These are phyloP conservation scores for Irpex sp. DNA, from an alignment of 1,284 basidiomycete species.

Conservation along the genomic window DNA sequence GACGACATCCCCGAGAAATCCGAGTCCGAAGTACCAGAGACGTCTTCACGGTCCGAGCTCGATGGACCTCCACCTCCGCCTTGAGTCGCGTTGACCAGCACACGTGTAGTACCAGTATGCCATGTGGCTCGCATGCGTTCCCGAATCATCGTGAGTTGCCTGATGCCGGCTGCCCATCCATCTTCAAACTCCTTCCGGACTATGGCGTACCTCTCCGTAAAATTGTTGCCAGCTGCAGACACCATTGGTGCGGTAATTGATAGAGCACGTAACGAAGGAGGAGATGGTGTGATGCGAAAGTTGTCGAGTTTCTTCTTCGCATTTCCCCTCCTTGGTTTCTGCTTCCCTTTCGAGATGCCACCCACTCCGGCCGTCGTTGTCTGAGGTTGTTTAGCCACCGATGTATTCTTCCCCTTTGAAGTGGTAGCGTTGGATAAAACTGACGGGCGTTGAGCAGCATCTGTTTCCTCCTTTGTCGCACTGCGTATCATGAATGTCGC, in stretches of 20 bases:
- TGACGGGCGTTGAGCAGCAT: background rate
- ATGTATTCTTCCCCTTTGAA: background rate
- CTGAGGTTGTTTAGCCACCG: background rate
- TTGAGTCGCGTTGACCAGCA: constrained; percentile 29
- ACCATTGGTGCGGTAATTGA: constrained; percentile 33
- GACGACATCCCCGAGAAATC: background rate
- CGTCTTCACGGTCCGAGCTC: background rate
- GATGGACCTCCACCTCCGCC: too few species aligned
- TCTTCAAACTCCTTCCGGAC: constrained; percentile 48
- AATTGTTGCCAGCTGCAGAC: constrained; percentile 25
- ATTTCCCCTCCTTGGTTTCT: constrained; percentile 1
- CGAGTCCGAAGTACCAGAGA: background rate
- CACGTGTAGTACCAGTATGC: constrained; percentile 40
- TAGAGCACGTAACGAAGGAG: constrained; percentile 36
- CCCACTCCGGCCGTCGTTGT: background rate
- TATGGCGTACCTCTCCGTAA: constrained; percentile 25
- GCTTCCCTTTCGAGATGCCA: background rate
- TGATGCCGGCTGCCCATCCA: constrained; percentile 59
- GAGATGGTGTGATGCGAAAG: constrained; percentile 41
- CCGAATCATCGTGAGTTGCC: constrained; percentile 39
- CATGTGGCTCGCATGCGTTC: constrained; percentile 42
- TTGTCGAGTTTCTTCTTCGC: constrained; percentile 8
- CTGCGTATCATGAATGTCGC: constrained; percentile 54
- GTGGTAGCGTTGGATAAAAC: background rate
- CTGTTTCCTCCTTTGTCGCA: constrained; percentile 11